phyloP scores from a whole-genome alignment of 331 rosid genomes.

The Arachis monticola region DNA sequence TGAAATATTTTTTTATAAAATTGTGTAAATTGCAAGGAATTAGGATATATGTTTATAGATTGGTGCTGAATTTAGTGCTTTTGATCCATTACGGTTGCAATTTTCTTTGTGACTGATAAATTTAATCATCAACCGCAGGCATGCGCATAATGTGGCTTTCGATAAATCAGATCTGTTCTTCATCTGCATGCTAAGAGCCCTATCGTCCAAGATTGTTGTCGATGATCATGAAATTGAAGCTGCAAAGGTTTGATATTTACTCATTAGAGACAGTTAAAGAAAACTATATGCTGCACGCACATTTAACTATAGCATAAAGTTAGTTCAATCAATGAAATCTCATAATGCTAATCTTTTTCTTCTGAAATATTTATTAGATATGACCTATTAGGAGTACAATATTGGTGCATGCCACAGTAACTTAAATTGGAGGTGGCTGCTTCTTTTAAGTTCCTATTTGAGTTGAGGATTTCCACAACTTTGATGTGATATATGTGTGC shows the following conservation, averaged over 20 bases:
- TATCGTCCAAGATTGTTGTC: conserved; percentile 63
- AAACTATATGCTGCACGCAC: conserved; percentile 1
- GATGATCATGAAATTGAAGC: conserved; percentile 89
- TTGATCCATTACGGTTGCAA: background rate
- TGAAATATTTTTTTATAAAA: background rate
- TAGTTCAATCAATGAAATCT: background rate
- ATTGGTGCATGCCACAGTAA: conserved; percentile 1
- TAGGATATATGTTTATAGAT: background rate
- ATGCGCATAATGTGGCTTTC: conserved; percentile 85
- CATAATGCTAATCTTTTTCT: background rate
- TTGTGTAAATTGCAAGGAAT: conserved; percentile 7
- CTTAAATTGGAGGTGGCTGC: background rate
- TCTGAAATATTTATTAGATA: background rate
- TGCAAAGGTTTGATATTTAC: conserved; percentile 69
- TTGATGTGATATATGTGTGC: conserved; percentile 31
- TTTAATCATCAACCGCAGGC: conserved; percentile 54
- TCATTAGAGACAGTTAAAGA: background rate
- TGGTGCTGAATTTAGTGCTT: background rate
- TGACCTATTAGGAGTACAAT: background rate
- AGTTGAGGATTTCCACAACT: background rate
- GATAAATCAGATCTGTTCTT: conserved; percentile 96
- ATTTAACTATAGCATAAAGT: background rate
- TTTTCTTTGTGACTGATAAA: conserved; percentile 37
- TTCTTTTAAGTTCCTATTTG: conserved; percentile 7
- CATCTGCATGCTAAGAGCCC: conserved; percentile 88